Percentiles rank a stretch among this genome's conserved stretches.
phyloP scores from a whole-genome alignment of 306 rosid species.

The Begonia fuchsioides region DNA sequence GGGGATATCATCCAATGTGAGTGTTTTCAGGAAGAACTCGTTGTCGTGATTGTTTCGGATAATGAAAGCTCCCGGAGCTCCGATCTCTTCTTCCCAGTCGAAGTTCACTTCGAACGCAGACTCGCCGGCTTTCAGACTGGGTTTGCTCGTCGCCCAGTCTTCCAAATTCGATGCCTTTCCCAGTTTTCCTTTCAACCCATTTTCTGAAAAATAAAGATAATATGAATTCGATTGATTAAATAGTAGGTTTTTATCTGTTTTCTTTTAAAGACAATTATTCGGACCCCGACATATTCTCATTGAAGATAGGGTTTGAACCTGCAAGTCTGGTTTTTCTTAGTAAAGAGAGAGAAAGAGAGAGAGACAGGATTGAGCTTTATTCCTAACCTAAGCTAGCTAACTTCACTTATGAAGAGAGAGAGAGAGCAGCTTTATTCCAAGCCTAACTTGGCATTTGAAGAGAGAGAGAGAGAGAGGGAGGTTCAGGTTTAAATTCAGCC shows the following conservation, averaged over 20 bases:
- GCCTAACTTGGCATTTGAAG: background rate
- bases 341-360: background rate
- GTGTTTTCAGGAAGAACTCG: constrained; percentile 43
- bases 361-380: too few species aligned
- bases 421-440: background rate
- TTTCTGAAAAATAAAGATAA: constrained; percentile 14
- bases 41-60: constrained; percentile 27
- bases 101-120: constrained; percentile 30
- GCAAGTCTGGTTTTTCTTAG: background rate
- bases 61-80: constrained; percentile 45
- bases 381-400: too few species aligned
- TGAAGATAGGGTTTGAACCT: too few species aligned
- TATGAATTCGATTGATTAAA: too few species aligned
- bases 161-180: constrained; percentile 46
- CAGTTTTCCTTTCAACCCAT: constrained; percentile 30
- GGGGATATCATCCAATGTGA: constrained; percentile 46
- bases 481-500: background rate
- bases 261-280: too few species aligned
- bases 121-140: constrained; percentile 25
- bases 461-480: background rate
- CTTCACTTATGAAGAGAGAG: background rate
- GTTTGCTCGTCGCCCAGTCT: constrained; percentile 25
- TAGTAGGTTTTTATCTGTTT: too few species aligned
- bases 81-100: constrained; percentile 32
- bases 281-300: too few species aligned